Percentiles rank a stretch among this genome's conserved stretches.
phyloP scores from a whole-genome alignment of 2,329 filamentous ascomycete species.

The Fusarium fracticaudum region DNA sequence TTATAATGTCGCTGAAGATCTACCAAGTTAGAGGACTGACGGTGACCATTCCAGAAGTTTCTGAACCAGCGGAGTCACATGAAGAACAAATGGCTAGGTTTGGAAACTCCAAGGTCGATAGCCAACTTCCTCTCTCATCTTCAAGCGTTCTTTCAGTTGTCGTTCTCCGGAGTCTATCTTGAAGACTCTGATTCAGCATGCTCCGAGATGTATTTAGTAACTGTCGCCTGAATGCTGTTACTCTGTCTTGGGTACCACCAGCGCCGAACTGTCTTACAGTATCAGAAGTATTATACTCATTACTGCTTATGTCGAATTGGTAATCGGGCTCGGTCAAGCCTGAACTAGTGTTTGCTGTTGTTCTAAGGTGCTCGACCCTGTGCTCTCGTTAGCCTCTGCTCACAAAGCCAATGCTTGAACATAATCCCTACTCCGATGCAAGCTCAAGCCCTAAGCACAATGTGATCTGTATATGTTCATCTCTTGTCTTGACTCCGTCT shows the following conservation, averaged over 20 bases:
- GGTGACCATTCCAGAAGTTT: background rate
- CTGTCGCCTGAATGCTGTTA: background rate
- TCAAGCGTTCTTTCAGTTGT: background rate
- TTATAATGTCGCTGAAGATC: background rate
- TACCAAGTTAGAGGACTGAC: background rate
- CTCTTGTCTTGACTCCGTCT: too few species aligned
- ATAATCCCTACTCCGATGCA: too few species aligned
- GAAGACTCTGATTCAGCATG: background rate
- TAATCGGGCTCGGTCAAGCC: background rate
- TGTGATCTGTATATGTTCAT: too few species aligned
- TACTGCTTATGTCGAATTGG: background rate
- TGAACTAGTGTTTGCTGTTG: background rate
- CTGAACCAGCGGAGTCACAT: background rate
- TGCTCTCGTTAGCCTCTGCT: too few species aligned
- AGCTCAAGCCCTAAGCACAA: too few species aligned
- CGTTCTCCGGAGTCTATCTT: background rate
- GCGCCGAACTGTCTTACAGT: background rate
- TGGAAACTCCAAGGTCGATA: background rate
- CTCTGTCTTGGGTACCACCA: fast-evolving
- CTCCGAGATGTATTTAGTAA: background rate
- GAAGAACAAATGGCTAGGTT: background rate
- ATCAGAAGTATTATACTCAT: background rate
- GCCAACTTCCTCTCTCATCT: background rate
- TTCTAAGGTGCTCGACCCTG: too few species aligned
- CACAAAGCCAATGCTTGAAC: too few species aligned